Conservation (phyloP, 805 yeast genomes). For the Suhomyces prunicola region DNA sequence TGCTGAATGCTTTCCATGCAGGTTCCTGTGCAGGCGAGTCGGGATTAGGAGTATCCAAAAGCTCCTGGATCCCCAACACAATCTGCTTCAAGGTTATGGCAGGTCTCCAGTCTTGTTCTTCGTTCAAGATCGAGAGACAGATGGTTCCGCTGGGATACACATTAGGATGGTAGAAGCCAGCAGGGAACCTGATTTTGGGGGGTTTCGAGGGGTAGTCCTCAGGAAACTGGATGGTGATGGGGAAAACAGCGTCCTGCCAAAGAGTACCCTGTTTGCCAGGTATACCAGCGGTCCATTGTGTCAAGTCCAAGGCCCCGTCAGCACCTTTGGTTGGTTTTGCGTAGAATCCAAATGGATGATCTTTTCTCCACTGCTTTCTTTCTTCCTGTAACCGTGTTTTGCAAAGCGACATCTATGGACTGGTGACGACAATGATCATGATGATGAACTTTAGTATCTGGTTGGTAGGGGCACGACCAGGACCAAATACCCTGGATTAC, state of each 20-base stretch:
- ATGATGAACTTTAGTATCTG: neutral
- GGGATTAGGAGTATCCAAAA: constrained; percentile 86
- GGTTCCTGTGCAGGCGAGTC: constrained; percentile 97
- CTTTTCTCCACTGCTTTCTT: constrained; percentile 96
- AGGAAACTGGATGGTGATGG: constrained; percentile 77
- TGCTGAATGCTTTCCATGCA: constrained; percentile 84
- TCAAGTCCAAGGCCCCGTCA: constrained; percentile 83
- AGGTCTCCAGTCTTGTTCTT: constrained; percentile 97
- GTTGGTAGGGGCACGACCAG: neutral
- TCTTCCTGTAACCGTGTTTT: constrained; percentile 88
- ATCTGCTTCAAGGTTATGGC: constrained; percentile 90
- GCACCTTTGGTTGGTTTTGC: constrained; percentile 82
- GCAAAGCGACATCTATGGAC: constrained; percentile 49
- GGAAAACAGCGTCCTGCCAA: constrained; percentile 91
- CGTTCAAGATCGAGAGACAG: constrained; percentile 88
- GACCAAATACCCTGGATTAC: no score
- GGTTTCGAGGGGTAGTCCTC: constrained; percentile 96
- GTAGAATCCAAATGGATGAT: constrained; percentile 95
- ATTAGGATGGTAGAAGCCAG: constrained; percentile 93
- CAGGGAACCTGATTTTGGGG: constrained; percentile 87
- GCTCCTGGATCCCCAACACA: constrained; percentile 87
- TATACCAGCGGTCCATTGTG: constrained; percentile 90
- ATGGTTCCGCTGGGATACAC: constrained; percentile 97
- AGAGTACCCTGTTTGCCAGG: constrained; percentile 87
- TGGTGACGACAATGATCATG: no score